Base-by-base conservation (phyloP, 108 stramenopile species). In the Pelagomonas calceolata region DNA sequence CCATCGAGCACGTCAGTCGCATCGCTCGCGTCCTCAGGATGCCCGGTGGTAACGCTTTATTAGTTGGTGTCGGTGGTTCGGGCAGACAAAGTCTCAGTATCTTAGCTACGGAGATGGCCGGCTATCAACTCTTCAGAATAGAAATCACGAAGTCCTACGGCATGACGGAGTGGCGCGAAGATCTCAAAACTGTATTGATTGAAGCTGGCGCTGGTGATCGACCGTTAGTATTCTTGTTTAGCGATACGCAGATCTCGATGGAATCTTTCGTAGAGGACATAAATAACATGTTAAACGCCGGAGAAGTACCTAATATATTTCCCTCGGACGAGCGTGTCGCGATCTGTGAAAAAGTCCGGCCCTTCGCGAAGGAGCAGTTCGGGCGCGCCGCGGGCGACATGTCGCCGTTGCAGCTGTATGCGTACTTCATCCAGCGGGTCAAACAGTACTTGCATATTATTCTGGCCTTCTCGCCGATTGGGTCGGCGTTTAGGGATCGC, bases 241-340 rank as follows among this genome's bases (percentile, higher is more conserved):
- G 78, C 12, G 87, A 88, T 65, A 81, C 85, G 21, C 87, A 88
- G 80, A 88, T 88, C 70, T 84, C 84, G 70, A 69, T 75, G 36
- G 82, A 85, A 60, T 66, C 82, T 18, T 86, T 86, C 43, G 86
- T 88, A 0, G 87, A 88, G 37, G 87, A 88, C 72, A 82, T 88
- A 64, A 86, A 84, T 73, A 86, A 86, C 81, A 84, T 88, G 67
- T 75, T 88, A 15, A 88, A 86, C 76, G 67, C 65, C 31, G 87
- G 87, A 4, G 87, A 88, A 69, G 85, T 88, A 1, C 87, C 87
- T 26, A 88, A 88, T 71, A 66, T 88, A 26, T 88, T 88, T 65
- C 74, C 85, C 16, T 70, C 64, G 66, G 87, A 88, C 67, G 87
- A 88, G 51, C 78, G 65, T 29, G 71, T 78, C 36, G 83, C 76